Evolutionary conservation across 768 basidiomycete genomes (phyloP).

Genomic region (Mycena indigotica): DNA sequence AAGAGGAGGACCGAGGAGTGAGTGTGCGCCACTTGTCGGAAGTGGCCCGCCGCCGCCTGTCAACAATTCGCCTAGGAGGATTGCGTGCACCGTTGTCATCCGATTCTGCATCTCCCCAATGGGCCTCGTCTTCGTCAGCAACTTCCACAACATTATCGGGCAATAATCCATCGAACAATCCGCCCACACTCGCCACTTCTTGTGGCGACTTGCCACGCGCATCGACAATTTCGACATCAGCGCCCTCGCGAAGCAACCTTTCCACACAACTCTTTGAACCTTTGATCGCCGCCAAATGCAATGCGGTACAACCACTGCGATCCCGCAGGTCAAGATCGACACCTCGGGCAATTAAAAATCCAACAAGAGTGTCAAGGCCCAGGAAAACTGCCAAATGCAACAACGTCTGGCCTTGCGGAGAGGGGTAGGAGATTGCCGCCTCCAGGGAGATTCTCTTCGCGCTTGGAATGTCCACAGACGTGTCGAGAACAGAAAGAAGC

Average conservation of each 20-base stretch:
- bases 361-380: constrained; percentile 68
- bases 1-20: constrained; percentile 19
- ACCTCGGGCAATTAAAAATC: constrained; percentile 69
- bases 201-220: constrained; percentile 68
- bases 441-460: constrained; percentile 45
- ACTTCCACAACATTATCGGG: constrained; percentile 17
- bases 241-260: constrained; percentile 76
- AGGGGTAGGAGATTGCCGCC: constrained; percentile 70
- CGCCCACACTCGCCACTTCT: constrained; percentile 53
- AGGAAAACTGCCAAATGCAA: constrained; percentile 86
- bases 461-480: constrained; percentile 49
- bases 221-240: constrained; percentile 76
- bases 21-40: constrained; percentile 27
- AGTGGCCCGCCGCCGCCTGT: constrained; percentile 34
- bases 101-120: constrained; percentile 69
- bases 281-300: constrained; percentile 80
- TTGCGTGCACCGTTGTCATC: constrained; percentile 42
- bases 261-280: constrained; percentile 64
- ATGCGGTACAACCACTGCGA: constrained; percentile 85
- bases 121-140: constrained; percentile 48
- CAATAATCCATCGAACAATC: constrained; percentile 47
- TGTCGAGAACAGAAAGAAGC: constrained; percentile 78
- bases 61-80: constrained; percentile 35
- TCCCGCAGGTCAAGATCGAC: constrained; percentile 86
- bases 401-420: constrained; percentile 78